Conservation (phyloP, 208 protist genomes). For the Leptomonas seymouri region DNA sequence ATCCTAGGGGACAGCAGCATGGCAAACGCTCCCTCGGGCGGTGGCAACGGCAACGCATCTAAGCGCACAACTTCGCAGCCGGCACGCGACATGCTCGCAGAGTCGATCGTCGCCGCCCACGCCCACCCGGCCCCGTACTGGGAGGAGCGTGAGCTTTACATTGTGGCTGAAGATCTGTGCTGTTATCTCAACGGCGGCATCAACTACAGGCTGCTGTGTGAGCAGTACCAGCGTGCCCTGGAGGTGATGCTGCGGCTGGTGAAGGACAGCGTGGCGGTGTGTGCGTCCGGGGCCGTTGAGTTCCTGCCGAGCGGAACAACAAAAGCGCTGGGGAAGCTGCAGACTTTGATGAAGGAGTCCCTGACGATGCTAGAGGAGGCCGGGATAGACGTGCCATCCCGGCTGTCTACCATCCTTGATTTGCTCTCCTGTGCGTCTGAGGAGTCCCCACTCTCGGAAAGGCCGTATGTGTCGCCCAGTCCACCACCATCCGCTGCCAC, state of each 20-base stretch:
- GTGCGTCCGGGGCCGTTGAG: slow-evolving; percentile 29
- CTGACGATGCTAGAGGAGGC: slow-evolving; percentile 33
- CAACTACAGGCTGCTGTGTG: slow-evolving; percentile 73
- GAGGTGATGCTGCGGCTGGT: slow-evolving; percentile 58
- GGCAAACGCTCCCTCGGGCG: neutral
- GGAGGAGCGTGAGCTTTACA: slow-evolving; percentile 72
- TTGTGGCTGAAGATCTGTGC: slow-evolving; percentile 69
- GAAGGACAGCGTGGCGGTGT: slow-evolving; percentile 52
- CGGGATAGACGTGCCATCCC: slow-evolving; percentile 32
- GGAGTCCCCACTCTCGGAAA: slow-evolving; percentile 1
- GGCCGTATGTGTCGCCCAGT: neutral
- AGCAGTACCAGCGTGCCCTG: slow-evolving; percentile 51
- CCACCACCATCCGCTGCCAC: neutral
- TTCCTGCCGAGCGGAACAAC: slow-evolving; percentile 26
- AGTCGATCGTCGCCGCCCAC: slow-evolving; percentile 10
- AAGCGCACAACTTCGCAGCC: slow-evolving; percentile 8
- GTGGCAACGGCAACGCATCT: neutral
- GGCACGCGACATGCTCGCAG: neutral
- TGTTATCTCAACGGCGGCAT: slow-evolving; percentile 78
- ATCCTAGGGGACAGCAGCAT: slow-evolving; percentile 31
- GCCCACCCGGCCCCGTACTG: slow-evolving; percentile 37
- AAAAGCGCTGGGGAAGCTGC: slow-evolving; percentile 22
- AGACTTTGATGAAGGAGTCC: slow-evolving; percentile 40
- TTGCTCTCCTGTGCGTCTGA: neutral
- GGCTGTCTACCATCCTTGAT: slow-evolving; percentile 20